Conservation (phyloP, 1,139 yeast genomes). For the Saccharomyces hybrid region DNA sequence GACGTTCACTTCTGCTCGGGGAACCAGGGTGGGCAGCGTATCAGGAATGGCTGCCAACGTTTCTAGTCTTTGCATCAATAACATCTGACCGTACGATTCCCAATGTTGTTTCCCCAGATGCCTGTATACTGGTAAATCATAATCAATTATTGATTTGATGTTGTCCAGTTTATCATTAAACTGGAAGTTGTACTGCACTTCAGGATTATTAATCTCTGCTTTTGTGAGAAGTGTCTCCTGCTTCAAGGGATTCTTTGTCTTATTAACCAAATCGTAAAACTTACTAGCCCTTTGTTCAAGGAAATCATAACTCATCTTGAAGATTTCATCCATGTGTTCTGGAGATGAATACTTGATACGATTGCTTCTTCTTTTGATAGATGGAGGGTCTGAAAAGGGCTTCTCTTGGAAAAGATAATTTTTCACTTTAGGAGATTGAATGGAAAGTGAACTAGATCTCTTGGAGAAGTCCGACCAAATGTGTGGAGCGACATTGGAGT, state of each 20-base stretch:
- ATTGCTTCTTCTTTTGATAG: slow-evolving; percentile 40
- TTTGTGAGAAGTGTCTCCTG: slow-evolving; percentile 33
- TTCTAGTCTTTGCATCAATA: slow-evolving; percentile 68
- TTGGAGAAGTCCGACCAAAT: slow-evolving; percentile 22
- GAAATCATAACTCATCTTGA: slow-evolving; percentile 57
- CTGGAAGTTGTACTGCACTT: slow-evolving; percentile 62
- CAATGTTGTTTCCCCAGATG: slow-evolving; percentile 60
- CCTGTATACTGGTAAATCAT: slow-evolving; percentile 73
- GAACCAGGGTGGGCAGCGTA: slow-evolving; percentile 81
- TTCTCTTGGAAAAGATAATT: slow-evolving; percentile 14
- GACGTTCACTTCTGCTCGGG: slow-evolving; percentile 66
- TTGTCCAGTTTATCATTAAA: slow-evolving; percentile 35
- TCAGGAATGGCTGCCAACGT: slow-evolving; percentile 84
- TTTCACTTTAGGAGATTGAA: slow-evolving; percentile 14
- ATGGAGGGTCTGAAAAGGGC: slow-evolving; percentile 35
- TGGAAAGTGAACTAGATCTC: slow-evolving; percentile 19
- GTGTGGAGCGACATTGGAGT: background rate
- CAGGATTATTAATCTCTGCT: slow-evolving; percentile 74
- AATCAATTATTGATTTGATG: slow-evolving; percentile 47
- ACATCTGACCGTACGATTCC: slow-evolving; percentile 48
- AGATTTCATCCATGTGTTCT: slow-evolving; percentile 60
- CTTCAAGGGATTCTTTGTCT: slow-evolving; percentile 25
- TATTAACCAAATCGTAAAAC: slow-evolving; percentile 17
- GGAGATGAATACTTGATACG: slow-evolving; percentile 58
- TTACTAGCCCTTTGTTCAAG: slow-evolving; percentile 43